A percentile compares a stretch with the other conserved stretches of the same genome.
Conservation (phyloP, 2,329 filamentous ascomycete species). For the Xylariales sp. region DNA sequence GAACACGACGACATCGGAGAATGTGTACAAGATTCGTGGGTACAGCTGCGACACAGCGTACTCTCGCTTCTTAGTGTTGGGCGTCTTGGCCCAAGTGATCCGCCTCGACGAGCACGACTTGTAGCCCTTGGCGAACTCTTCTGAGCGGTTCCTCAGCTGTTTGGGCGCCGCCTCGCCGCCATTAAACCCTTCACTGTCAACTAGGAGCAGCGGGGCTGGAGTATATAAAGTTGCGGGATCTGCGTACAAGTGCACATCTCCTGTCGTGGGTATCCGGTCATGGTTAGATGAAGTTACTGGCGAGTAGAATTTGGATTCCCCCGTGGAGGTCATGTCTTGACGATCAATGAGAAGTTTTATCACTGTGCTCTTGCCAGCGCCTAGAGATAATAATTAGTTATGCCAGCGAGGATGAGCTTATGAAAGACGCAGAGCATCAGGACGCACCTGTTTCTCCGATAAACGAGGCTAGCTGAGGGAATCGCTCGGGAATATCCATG, state of each 20-base stretch:
- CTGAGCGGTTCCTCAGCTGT: conserved; percentile 17
- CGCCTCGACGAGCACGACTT: conserved; percentile 15
- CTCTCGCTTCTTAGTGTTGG: conserved; percentile 27
- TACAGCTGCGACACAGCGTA: conserved; percentile 35
- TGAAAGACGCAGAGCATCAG: background rate
- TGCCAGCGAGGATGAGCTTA: background rate
- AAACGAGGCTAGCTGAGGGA: conserved; percentile 37
- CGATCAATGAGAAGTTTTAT: conserved; percentile 43
- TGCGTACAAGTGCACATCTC: conserved; percentile 46
- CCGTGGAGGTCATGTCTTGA: conserved; percentile 17
- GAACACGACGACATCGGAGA: conserved; percentile 40
- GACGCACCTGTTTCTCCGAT: conserved; percentile 33
- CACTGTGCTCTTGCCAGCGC: conserved; percentile 45
- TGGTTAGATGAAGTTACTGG: conserved; percentile 40
- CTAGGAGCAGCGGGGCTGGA: conserved; percentile 38
- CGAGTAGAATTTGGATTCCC: conserved; percentile 28
- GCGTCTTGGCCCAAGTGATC: conserved; percentile 29
- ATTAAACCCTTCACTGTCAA: conserved; percentile 48
- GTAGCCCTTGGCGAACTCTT: conserved; percentile 11
- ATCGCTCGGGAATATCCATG: conserved; percentile 21
- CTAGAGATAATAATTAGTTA: conserved; percentile 11
- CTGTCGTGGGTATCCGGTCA: conserved; percentile 40
- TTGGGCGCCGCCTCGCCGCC: conserved; percentile 38
- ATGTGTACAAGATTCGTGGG: conserved; percentile 40
- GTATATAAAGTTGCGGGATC: conserved; percentile 37